Conservation (phyloP, 169 alveolate genomes). For the Plasmodium berghei region DNA sequence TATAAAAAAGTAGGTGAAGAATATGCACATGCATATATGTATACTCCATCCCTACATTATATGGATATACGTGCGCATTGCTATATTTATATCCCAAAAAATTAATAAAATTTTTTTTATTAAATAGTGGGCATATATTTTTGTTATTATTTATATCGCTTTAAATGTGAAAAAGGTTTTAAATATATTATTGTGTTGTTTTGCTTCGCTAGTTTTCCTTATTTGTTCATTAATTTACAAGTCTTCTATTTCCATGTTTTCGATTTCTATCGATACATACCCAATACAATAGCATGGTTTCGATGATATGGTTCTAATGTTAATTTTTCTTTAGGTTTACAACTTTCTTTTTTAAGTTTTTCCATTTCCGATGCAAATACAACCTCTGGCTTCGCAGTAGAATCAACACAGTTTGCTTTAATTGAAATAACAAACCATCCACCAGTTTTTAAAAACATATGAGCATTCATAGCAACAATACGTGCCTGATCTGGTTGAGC, state of each 20-base stretch:
- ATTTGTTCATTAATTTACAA: slow-evolving; percentile 81
- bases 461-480: slow-evolving; percentile 96
- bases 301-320: slow-evolving; percentile 98
- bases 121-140: too few relatives aligned
- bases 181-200: neutral
- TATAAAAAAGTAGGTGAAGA: too few relatives aligned
- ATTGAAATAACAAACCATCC: slow-evolving; percentile 99
- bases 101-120: too few relatives aligned
- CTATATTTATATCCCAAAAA: too few relatives aligned
- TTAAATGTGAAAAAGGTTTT: too few relatives aligned
- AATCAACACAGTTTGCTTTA: slow-evolving; percentile 99
- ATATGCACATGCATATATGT: too few relatives aligned
- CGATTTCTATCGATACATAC: slow-evolving; percentile 92
- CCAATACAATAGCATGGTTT: slow-evolving; percentile 98
- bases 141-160: too few relatives aligned
- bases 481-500: slow-evolving; percentile 99
- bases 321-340: slow-evolving; percentile 96
- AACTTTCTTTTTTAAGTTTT: slow-evolving; percentile 94
- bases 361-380: slow-evolving; percentile 94
- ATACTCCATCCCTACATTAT: too few relatives aligned
- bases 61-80: too few relatives aligned
- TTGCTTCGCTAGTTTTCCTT: neutral
- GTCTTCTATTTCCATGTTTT: slow-evolving; percentile 79
- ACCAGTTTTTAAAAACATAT: slow-evolving; percentile 96
- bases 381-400: slow-evolving; percentile 98